phyloP scores from a whole-genome alignment of 108 stramenopile genomes.

The Nannochloropsis granulata region DNA sequence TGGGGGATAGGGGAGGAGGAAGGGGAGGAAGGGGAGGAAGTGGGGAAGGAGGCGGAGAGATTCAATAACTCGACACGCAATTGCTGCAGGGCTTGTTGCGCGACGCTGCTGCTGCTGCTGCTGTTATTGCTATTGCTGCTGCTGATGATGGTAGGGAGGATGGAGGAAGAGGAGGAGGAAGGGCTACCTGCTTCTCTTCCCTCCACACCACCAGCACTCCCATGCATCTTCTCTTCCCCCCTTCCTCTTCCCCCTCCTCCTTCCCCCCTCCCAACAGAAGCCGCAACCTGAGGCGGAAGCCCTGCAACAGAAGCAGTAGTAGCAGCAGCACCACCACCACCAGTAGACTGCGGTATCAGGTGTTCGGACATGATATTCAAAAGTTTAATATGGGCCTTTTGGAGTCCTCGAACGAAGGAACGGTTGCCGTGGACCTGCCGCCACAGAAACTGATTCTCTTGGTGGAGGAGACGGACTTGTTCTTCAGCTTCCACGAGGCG shows the following conservation, averaged over 20 bases:
- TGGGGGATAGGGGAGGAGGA: background rate
- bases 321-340: too few relatives aligned
- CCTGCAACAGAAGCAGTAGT: too few relatives aligned
- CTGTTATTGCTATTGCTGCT: too few relatives aligned
- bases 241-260: too few relatives aligned
- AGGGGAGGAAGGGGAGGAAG: background rate
- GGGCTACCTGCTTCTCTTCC: too few relatives aligned
- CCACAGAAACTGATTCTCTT: background rate
- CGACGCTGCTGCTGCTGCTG: too few relatives aligned
- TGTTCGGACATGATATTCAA: background rate
- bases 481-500: background rate
- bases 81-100: background rate
- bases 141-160: too few relatives aligned
- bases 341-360: background rate
- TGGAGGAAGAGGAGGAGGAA: too few relatives aligned
- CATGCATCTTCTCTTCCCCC: too few relatives aligned
- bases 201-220: too few relatives aligned
- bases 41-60: background rate
- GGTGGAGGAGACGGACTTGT: background rate
- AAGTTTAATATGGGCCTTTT: background rate
- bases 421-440: background rate
- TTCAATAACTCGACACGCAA: background rate
- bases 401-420: background rate
- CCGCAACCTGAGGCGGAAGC: too few relatives aligned
- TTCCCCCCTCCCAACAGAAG: too few relatives aligned